Conservation (phyloP, 805 yeast species). For the Helenozyma rhizophorensis region DNA sequence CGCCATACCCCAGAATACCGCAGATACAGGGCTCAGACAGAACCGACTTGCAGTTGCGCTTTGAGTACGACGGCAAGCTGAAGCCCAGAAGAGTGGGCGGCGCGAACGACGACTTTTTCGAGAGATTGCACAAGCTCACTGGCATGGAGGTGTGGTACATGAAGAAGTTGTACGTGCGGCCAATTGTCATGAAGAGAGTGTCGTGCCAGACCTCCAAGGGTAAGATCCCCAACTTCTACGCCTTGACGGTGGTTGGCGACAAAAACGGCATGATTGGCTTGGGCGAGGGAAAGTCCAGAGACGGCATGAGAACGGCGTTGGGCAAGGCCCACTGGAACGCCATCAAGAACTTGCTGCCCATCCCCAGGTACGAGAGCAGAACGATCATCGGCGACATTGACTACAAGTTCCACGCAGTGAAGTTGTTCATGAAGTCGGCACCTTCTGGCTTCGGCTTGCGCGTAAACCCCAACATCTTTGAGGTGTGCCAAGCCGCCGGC, state of each 20-base stretch:
- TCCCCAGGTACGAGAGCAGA: slow-evolving; percentile 87
- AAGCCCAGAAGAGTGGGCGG: slow-evolving; percentile 4
- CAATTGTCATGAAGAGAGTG: slow-evolving; percentile 72
- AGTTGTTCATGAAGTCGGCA: slow-evolving; percentile 75
- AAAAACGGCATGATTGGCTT: slow-evolving; percentile 89
- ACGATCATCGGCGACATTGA: slow-evolving; percentile 84
- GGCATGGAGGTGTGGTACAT: slow-evolving; percentile 64
- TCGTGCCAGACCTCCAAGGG: slow-evolving; percentile 92
- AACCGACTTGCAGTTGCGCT: slow-evolving; percentile 35
- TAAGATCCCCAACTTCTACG: slow-evolving; percentile 76
- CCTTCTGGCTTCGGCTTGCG: slow-evolving; percentile 93
- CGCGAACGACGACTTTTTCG: slow-evolving; percentile 36
- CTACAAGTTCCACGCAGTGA: slow-evolving; percentile 82
- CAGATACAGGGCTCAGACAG: slow-evolving; percentile 51
- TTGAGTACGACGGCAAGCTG: slow-evolving; percentile 12
- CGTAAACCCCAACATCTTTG: slow-evolving; percentile 85
- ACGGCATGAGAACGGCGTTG: slow-evolving; percentile 69
- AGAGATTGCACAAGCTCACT: slow-evolving; percentile 56
- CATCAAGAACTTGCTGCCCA: slow-evolving; percentile 71
- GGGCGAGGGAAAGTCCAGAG: slow-evolving; percentile 90
- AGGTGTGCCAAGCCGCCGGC: slow-evolving; percentile 89
- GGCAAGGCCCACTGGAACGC: slow-evolving; percentile 92
- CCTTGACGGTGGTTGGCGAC: slow-evolving; percentile 88
- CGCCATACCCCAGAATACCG: slow-evolving; percentile 58
- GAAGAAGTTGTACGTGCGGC: slow-evolving; percentile 56